phyloP scores from a whole-genome alignment of 1,284 basidiomycete genomes.

The Athelia psychrophila region DNA sequence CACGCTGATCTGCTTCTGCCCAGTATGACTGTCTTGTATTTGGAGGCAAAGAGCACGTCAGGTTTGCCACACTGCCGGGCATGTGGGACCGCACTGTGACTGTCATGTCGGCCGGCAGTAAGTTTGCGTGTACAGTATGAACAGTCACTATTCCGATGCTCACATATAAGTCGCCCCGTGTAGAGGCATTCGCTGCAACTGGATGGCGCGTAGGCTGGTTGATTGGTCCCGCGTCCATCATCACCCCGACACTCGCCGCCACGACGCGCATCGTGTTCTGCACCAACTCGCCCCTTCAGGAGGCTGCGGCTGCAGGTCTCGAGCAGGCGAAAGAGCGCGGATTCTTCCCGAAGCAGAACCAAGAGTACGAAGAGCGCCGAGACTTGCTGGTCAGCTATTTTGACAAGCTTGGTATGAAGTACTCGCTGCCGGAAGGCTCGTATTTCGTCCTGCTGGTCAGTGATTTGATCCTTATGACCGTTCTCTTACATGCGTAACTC shows the following conservation, averaged over 20 bases:
- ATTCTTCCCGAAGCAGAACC: slow-evolving; percentile 81
- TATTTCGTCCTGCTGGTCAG: slow-evolving; percentile 88
- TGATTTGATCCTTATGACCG: slow-evolving; percentile 4
- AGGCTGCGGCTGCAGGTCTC: slow-evolving; percentile 86
- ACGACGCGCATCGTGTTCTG: slow-evolving; percentile 95
- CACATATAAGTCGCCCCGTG: slow-evolving; percentile 9
- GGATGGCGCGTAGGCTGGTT: slow-evolving; percentile 99
- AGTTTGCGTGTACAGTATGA: slow-evolving; percentile 24
- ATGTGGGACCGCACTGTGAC: slow-evolving; percentile 97
- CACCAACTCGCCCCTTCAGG: slow-evolving; percentile 89
- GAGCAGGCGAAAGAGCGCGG: slow-evolving; percentile 69
- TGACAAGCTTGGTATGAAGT: slow-evolving; percentile 83
- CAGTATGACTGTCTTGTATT: slow-evolving; percentile 95
- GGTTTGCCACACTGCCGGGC: slow-evolving; percentile 90
- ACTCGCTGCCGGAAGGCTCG: slow-evolving; percentile 84
- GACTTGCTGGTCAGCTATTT: slow-evolving; percentile 74
- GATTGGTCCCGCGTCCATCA: slow-evolving; percentile 83
- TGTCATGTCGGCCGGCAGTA: slow-evolving; percentile 77
- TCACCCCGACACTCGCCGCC: slow-evolving; percentile 85
- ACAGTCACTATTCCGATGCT: not conserved
- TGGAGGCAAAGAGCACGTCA: slow-evolving; percentile 84
- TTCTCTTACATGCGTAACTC: not conserved
- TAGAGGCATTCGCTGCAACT: slow-evolving; percentile 96
- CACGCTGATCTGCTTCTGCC: not conserved
- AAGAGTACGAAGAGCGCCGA: slow-evolving; percentile 83